Evolutionary conservation across 2,329 filamentous ascomycete genomes (phyloP), one percentile per base, ranked within the genome.

Genomic region (Magnaporthiopsis rhizophila): DNA sequence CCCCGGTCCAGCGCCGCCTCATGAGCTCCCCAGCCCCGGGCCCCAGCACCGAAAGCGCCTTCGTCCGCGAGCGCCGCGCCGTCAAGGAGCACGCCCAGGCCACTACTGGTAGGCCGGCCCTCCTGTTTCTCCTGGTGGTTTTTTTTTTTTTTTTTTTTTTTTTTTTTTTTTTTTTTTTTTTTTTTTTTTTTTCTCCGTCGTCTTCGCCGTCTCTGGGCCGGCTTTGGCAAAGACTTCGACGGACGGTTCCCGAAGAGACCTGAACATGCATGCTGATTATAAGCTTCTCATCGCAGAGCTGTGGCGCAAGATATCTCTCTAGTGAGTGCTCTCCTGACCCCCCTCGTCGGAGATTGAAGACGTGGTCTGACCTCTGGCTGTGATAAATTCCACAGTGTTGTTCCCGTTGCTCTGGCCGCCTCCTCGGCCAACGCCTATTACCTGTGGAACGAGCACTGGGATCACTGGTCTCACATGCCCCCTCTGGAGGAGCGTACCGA

Each of bases 401-500:
- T 90, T 69, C 80, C 89, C 69, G 93, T 94, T 65, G 82, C 79
- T 76, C 81, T 98, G 65, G 79, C 89, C 70, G 80, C 92, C 69
- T 88, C 89, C 66, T 77, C 80, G 70, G 81, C 88, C 79, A 99
- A 99, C 78, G 93, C 93, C 72, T 97, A 90, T 78, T 87, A 88
- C 75, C 87, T 97, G 68, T 99, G 92, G 92, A 88, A 86, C 73
- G 91, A 96, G 82, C 95, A 99, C 81, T 98, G 94, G 94, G 91
- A 96, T 80, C 95, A 99, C 85, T 92, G 89, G 86, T 80, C 78
- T 63, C 94, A 98, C 81, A 80, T 91, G 78, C 86, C 90, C 66
- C 90, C 95, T 69, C 83, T 94, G 71, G 92, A 96, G 83, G 95
- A 99, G 82, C 89, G 91, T 75, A 80, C 85, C 73, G 91, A 98